phyloP scores from a whole-genome alignment of 169 alveolate species.

The Babesia gibsoni region DNA sequence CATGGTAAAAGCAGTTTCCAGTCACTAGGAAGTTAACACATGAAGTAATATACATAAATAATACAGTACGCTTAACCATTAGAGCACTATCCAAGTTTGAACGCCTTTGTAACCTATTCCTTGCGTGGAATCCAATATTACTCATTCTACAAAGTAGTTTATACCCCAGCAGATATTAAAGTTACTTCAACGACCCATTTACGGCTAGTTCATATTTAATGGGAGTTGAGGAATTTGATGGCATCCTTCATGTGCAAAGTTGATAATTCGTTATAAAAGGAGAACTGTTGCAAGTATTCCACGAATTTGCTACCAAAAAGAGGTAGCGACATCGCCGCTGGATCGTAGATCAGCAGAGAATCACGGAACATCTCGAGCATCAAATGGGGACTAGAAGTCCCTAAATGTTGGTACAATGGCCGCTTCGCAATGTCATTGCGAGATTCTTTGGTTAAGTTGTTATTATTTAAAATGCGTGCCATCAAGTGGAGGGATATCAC shows the following conservation, averaged over 20 bases:
- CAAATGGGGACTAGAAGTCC: slow-evolving; percentile 11
- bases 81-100: too few relatives aligned
- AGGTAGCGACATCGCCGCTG: not conserved
- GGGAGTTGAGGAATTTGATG: not conserved
- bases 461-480: slow-evolving; percentile 9
- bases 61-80: too few relatives aligned
- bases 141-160: too few relatives aligned
- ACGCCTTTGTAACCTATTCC: too few relatives aligned
- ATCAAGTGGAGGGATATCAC: slow-evolving; percentile 43
- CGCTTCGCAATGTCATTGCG: not conserved
- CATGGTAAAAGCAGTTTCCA: too few relatives aligned
- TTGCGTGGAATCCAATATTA: too few relatives aligned
- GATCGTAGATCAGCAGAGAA: slow-evolving; percentile 13
- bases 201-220: too few relatives aligned
- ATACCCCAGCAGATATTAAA: too few relatives aligned
- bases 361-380: slow-evolving; percentile 26
- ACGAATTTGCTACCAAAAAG: not conserved
- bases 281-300: slow-evolving; percentile 2
- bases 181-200: too few relatives aligned
- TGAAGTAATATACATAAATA: too few relatives aligned
- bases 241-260: not conserved
- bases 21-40: too few relatives aligned
- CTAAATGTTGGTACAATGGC: slow-evolving; percentile 6
- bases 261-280: not conserved
- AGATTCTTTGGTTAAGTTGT: not conserved